Percentiles rank a stretch among this genome's conserved stretches.
Evolutionary conservation across 805 yeast species (phyloP).

Genomic region (Candida sonorensis): DNA sequence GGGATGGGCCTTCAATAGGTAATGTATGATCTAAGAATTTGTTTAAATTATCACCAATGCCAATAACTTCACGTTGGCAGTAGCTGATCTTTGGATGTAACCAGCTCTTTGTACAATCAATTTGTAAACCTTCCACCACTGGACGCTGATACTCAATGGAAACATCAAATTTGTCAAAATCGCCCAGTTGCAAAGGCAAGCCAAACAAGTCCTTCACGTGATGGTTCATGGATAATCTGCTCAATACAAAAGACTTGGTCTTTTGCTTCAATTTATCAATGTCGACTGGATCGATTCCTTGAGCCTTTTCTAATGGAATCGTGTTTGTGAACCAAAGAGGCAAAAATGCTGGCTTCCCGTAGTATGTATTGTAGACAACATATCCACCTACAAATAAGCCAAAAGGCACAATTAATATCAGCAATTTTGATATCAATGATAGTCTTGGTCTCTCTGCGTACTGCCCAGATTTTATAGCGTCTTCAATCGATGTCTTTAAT

Average conservation of each 20-base stretch:
- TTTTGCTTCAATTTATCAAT: constrained; percentile 20
- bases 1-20: constrained; percentile 14
- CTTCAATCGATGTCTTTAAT: constrained; percentile 8
- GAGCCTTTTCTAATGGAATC: constrained; percentile 19
- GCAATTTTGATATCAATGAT: constrained; percentile 15
- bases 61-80: constrained; percentile 19
- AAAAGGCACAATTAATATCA: constrained; percentile 17
- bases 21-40: constrained; percentile 26
- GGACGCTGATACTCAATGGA: constrained; percentile 23
- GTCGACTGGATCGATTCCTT: constrained; percentile 22
- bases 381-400: constrained; percentile 19
- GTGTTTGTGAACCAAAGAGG: constrained; percentile 25
- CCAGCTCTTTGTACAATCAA: constrained; percentile 26
- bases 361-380: constrained; percentile 21
- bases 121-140: constrained; percentile 25
- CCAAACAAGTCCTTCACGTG: constrained; percentile 24
- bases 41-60: constrained; percentile 21
- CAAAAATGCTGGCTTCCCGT: constrained; percentile 25
- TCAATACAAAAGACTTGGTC: constrained; percentile 19
- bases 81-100: constrained; percentile 18
- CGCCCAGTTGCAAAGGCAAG: constrained; percentile 25
- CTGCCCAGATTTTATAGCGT: constrained; percentile 11
- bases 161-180: constrained; percentile 23
- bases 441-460: constrained; percentile 5
- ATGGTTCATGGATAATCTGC: constrained; percentile 25